Evolutionary conservation across 2,329 filamentous ascomycete species (phyloP), one percentile per base, ranked within the genome.

Genomic region (Keithomyces neogunnii): DNA sequence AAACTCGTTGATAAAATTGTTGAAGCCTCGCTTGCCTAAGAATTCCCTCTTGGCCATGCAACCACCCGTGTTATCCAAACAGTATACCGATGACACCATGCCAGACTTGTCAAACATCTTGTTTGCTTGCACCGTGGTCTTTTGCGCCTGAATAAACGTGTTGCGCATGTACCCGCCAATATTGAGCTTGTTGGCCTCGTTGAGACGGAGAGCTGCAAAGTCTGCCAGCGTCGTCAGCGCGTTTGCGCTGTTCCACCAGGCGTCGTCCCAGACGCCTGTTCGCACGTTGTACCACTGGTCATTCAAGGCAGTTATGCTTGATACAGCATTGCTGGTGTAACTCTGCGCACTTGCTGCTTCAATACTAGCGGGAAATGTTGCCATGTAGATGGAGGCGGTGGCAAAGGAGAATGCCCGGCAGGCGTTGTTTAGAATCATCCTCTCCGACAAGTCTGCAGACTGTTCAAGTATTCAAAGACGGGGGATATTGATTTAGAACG

Each of bases 191-290:
- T 68, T 67, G 36, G 68, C 68, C 31, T 64, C 61, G 6, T 58
- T 53, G 1, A 62, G 57, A 42, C 68, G 64, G 7, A 72, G 54
- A 9, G 54, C 50, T 3, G 71, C 66, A 61, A 76, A 77, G 61
- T 88, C 80, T 48, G 75, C 77, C 19, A 88, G 65, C 3, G 74
- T 75, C 0, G 82, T 86, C 53, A 89, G 69, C 52, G 75, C 75
- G 61, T 88, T 89, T 44, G 79, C 86, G 49, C 77, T 77, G 61
- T 88, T 87, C 86, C 86, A 89, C 86, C 86, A 89, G 6, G 77
- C 74, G 0, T 76, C 76, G 50, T 80, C 67, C 82, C 82, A 89
- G 10, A 86, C 69, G 3, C 86, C 85, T 1, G 74, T 81, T 4
- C 62, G 60, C 3, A 66, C 52, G 60, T 84, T 76, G 63, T 88